phyloP scores from a whole-genome alignment of 306 rosid genomes.

The Boehmeria nivea region DNA sequence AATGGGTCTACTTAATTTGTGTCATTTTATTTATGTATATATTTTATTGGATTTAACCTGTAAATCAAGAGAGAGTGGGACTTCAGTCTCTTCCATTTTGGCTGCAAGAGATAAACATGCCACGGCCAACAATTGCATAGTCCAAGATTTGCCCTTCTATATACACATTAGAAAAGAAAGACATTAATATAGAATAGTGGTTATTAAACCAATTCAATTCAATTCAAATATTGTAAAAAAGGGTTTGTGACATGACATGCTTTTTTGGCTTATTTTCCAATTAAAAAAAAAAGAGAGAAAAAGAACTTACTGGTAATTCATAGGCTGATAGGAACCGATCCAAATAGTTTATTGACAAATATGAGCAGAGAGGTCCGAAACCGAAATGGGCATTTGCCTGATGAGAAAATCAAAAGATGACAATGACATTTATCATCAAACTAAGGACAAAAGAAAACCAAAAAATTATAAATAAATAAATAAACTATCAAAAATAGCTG shows the following conservation, averaged over 20 bases:
- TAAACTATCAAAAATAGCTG: too few species aligned
- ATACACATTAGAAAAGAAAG: too few species aligned
- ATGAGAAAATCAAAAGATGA: constrained; percentile 17
- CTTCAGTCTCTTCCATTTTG: constrained; percentile 79
- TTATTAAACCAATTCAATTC: too few species aligned
- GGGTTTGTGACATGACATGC: background rate
- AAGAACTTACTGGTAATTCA: constrained; percentile 81
- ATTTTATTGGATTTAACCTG: constrained; percentile 44
- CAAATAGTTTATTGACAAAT: constrained; percentile 77
- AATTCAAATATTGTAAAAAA: too few species aligned
- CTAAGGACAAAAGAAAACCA: constrained; percentile 14
- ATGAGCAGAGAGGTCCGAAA: constrained; percentile 79
- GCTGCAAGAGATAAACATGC: constrained; percentile 88
- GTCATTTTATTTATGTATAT: background rate
- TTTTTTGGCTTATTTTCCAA: constrained; percentile 11
- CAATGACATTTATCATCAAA: constrained; percentile 2
- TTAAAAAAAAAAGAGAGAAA: too few species aligned
- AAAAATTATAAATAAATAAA: too few species aligned
- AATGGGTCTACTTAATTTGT: background rate
- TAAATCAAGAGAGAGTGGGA: constrained; percentile 65
- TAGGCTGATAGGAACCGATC: constrained; percentile 84
- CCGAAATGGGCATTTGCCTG: constrained; percentile 71
- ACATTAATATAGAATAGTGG: background rate
- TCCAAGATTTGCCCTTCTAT: constrained; percentile 75
- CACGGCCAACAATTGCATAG: constrained; percentile 87